These are phyloP conservation scores for Fusarium pseudoanthophilum DNA, from an alignment of 2,329 filamentous ascomycete species.

Conservation along the genomic window DNA sequence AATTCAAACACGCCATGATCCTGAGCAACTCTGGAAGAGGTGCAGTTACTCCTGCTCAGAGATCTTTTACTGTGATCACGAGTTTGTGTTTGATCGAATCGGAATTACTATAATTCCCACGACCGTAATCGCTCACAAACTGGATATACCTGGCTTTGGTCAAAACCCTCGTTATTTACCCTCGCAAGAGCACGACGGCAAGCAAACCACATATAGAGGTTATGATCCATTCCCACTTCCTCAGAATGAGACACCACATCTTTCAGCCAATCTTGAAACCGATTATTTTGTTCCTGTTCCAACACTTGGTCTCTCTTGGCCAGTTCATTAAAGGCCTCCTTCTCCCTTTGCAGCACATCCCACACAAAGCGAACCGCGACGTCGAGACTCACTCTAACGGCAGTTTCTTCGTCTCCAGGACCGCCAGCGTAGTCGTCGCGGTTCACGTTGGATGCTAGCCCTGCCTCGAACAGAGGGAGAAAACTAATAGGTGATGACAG, in stretches of 20 bases:
- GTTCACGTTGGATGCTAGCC: fast-evolving
- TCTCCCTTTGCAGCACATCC: neutral
- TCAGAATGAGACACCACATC: neutral
- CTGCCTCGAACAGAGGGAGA: neutral
- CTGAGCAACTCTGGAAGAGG: neutral
- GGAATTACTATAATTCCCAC: neutral
- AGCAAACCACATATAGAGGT: neutral
- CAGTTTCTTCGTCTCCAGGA: neutral
- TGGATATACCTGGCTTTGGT: neutral
- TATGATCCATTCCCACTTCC: neutral
- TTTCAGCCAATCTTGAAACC: neutral
- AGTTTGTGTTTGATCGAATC: neutral
- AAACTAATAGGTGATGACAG: neutral
- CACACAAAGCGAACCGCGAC: neutral
- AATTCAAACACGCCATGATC: neutral
- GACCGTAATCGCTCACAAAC: neutral
- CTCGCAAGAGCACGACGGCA: neutral
- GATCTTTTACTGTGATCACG: neutral
- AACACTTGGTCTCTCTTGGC: neutral
- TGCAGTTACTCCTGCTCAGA: neutral
- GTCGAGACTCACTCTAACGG: neutral
- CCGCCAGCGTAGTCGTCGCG: neutral
- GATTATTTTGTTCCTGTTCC: neutral
- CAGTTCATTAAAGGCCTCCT: neutral
- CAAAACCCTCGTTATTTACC: neutral